Base-by-base conservation (phyloP, 495 filamentous ascomycete species). In the Talaromyces borbonicus region DNA sequence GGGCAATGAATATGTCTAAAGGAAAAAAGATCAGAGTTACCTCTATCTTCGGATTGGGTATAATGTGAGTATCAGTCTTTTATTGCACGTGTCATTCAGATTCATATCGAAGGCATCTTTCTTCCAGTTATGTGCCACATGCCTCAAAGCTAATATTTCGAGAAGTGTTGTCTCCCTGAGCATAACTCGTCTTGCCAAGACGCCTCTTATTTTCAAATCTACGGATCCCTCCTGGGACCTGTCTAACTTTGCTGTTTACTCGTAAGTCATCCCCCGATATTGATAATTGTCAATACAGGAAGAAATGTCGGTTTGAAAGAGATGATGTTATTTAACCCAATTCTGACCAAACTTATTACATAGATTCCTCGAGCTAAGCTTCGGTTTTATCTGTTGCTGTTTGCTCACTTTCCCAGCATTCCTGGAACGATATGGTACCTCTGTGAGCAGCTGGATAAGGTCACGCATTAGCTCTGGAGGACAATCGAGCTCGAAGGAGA, bases 21-120 rank as follows among this genome's bases (percentile, higher is more conserved):
- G 35, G 16, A 11, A 38, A 38, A n/a, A 38, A 38, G 18, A 8
- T 38, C 5, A 16, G 35, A 12, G 35, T 38, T 3, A 20, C 35
- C 7, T 16, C 35, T 38, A 20, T 38, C 16, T 38, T 38, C 22
- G 16, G 35, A 16, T 9, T 38, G 35, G 35, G 35, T 38, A n/a
- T 38, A 11, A 38, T 38, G 35, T 38, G 16, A 38, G 35, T 38
- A n/a, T n/a, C n/a, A n/a, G n/a, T n/a, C n/a, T n/a, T n/a, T n/a
- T n/a, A n/a, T n/a, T 29, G 6, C 26, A 29, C 11, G 5, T 6
- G 6, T 29, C 11, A 29, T 11, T 29, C 11, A 11, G 26, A 29
- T 29, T 29, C 5, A 6, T 29, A 29, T 6, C 11, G 26, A 11
- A 6, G 18, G 8, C 19, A 2, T 12, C 6, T 38, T 5, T 20